phyloP scores from a whole-genome alignment of 768 basidiomycete species.

The Tylopilus rubrobrunneus region DNA sequence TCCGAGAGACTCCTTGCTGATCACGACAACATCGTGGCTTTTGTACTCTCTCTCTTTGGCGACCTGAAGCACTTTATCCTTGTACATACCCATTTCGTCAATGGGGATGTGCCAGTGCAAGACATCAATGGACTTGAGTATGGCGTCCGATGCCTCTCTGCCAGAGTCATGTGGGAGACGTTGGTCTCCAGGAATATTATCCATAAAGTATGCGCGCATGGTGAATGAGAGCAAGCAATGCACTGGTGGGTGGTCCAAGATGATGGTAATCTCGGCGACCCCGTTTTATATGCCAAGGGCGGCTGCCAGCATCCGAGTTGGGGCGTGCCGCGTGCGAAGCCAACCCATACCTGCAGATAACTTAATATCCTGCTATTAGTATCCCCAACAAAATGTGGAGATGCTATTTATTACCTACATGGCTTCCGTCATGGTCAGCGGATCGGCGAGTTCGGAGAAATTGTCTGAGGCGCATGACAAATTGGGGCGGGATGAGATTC shows the following conservation, averaged over 20 bases:
- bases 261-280: too few relatives aligned
- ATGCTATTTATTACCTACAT: not conserved
- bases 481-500: too few relatives aligned
- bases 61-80: slow-evolving; percentile 48
- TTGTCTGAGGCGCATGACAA: too few relatives aligned
- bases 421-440: not conserved
- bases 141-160: slow-evolving; percentile 43
- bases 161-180: slow-evolving; percentile 73
- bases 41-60: slow-evolving; percentile 66
- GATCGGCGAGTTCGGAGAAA: too few relatives aligned
- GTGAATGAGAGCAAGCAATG: not conserved
- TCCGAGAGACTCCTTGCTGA: slow-evolving; percentile 34
- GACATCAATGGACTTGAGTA: slow-evolving; percentile 58
- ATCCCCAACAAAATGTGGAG: not conserved
- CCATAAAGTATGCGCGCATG: slow-evolving; percentile 74
- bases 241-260: too few relatives aligned
- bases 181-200: slow-evolving; percentile 75
- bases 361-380: too few relatives aligned
- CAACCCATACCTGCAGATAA: too few relatives aligned
- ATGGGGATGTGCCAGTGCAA: slow-evolving; percentile 65
- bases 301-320: not conserved
- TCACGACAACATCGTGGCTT: slow-evolving; percentile 75
- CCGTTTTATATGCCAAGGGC: not conserved
- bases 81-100: slow-evolving; percentile 37
- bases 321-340: too few relatives aligned